Conservation (phyloP, 2,329 filamentous ascomycete species). For the Coniella vitis region DNA sequence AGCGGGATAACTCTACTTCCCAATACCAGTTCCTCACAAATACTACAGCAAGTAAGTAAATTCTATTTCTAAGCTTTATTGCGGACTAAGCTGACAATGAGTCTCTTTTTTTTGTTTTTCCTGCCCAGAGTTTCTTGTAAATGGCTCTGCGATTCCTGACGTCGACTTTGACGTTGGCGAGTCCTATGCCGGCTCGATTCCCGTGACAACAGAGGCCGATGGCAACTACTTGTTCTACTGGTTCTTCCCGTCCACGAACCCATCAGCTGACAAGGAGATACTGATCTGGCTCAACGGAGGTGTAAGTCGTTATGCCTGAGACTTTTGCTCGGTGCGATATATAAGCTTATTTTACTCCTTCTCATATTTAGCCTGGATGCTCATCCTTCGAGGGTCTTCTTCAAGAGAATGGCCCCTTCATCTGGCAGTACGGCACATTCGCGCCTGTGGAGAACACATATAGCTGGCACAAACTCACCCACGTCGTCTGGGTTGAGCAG, state of each 20-base stretch:
- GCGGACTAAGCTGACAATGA: not conserved
- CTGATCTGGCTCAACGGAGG: slow-evolving; percentile 56
- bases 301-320: slow-evolving; percentile 22
- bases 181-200: slow-evolving; percentile 56
- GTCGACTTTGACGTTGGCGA: slow-evolving; percentile 63
- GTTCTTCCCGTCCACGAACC: slow-evolving; percentile 56
- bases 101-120: no score
- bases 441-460: slow-evolving; percentile 60
- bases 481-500: slow-evolving; percentile 71
- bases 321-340: no score
- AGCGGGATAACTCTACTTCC: slow-evolving; percentile 8
- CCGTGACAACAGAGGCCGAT: slow-evolving; percentile 42
- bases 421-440: slow-evolving; percentile 64
- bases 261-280: slow-evolving; percentile 47
- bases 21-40: slow-evolving; percentile 14
- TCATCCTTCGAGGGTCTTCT: slow-evolving; percentile 61
- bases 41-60: slow-evolving; percentile 11
- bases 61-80: not conserved
- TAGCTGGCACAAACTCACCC: slow-evolving; percentile 69
- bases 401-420: slow-evolving; percentile 70
- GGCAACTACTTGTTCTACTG: slow-evolving; percentile 52
- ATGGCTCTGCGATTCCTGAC: slow-evolving; percentile 59
- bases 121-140: slow-evolving; percentile 56
- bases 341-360: not conserved
- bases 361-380: slow-evolving; percentile 44